A percentile compares a stretch with the other conserved stretches of the same genome.
phyloP scores from a whole-genome alignment of 306 rosid species.

The Hylodesmum podocarpum region DNA sequence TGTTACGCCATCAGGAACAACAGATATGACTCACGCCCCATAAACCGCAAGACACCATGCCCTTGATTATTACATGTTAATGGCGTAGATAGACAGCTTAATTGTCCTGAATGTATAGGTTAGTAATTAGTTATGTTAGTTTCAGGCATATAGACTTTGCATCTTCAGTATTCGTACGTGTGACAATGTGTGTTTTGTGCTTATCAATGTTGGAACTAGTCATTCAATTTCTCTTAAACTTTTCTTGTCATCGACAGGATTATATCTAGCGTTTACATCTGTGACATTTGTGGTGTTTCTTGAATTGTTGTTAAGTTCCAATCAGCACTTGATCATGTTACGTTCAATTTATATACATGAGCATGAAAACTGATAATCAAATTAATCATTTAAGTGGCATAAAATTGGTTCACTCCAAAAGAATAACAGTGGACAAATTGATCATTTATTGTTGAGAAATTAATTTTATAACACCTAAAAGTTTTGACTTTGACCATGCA shows the following conservation, averaged over 20 bases:
- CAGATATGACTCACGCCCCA: constrained; percentile 9
- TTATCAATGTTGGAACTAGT: neutral
- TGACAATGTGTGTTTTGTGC: neutral
- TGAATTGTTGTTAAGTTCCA: neutral
- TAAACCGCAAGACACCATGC: neutral
- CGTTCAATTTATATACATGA: neutral
- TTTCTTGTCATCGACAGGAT: neutral
- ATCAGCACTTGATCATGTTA: neutral
- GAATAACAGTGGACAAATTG: neutral
- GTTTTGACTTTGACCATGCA: too few species aligned
- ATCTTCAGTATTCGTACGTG: neutral
- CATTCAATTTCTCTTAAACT: neutral
- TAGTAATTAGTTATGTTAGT: neutral
- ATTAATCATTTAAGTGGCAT: too few species aligned
- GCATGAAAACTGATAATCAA: neutral
- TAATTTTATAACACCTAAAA: too few species aligned
- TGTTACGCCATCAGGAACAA: constrained; percentile 73
- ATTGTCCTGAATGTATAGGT: neutral
- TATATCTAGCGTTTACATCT: neutral
- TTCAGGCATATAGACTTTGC: neutral
- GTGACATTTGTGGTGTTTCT: neutral
- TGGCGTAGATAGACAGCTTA: neutral
- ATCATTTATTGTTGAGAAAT: neutral
- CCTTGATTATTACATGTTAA: constrained; percentile 27
- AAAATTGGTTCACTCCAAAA: too few species aligned